Conservation (phyloP, 495 filamentous ascomycete genomes). For the Daldinia caldariorum region DNA sequence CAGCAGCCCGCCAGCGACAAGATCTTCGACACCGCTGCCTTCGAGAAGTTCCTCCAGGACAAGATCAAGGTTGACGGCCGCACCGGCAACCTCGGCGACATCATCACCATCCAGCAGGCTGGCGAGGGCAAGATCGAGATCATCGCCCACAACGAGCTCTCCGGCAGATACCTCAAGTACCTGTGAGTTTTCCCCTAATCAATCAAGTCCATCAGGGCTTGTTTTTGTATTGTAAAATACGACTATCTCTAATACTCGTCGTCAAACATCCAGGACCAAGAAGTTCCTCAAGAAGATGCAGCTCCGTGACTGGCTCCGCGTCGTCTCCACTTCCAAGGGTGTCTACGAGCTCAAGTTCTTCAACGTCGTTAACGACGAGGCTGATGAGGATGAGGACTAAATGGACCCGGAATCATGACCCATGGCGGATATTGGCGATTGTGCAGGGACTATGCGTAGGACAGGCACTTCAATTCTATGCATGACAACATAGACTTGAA, state of each 20-base stretch:
- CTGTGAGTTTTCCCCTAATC: slow-evolving; percentile 69
- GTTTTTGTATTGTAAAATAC: background rate
- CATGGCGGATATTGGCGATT: slow-evolving; percentile 26
- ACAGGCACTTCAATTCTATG: slow-evolving; percentile 30
- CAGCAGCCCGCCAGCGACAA: slow-evolving; percentile 97
- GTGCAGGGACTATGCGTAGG: slow-evolving; percentile 37
- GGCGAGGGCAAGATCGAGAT: slow-evolving; percentile 98
- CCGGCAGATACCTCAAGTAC: slow-evolving; percentile 99
- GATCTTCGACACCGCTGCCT: slow-evolving; percentile 98
- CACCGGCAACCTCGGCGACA: slow-evolving; percentile 96
- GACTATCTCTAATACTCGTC: slow-evolving; percentile 21
- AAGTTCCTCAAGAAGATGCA: slow-evolving; percentile 99
- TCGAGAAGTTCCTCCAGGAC: slow-evolving; percentile 99
- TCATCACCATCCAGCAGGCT: slow-evolving; percentile 85
- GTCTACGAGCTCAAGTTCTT: slow-evolving; percentile 99
- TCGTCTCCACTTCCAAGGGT: slow-evolving; percentile 95
- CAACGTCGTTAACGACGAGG: slow-evolving; percentile 98
- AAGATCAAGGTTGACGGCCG: slow-evolving; percentile 99
- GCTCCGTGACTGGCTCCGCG: slow-evolving; percentile 98
- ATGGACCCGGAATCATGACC: slow-evolving; percentile 22
- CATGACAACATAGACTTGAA: slow-evolving; percentile 33
- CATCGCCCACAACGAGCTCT: slow-evolving; percentile 96
- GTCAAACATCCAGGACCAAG: slow-evolving; percentile 85
- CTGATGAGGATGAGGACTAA: slow-evolving; percentile 98
- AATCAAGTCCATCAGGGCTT: no score